Evolutionary conservation across 2,329 filamentous ascomycete genomes (phyloP), one percentile per base, ranked within the genome.

Genomic region (Sclerotinia nivalis): DNA sequence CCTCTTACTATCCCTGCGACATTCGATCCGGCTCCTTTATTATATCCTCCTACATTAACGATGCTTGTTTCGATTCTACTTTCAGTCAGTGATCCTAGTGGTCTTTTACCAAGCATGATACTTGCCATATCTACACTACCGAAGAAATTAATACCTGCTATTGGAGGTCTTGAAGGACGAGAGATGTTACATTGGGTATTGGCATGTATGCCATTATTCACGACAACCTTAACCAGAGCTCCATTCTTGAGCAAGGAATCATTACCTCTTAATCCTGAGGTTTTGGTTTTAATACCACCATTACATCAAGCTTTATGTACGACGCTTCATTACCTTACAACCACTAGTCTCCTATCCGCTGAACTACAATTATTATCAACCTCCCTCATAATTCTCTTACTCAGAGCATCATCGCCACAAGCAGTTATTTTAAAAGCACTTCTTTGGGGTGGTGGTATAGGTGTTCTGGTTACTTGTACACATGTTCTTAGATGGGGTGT

Each of bases 1-100:
- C 70, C 72, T 28, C 75, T 89, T 49, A 78, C 78, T 43, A 83
- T 97, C 50, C 93, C 93, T 0, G 82, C 88, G 5, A 85, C 87
- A n/a, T 97, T 97, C 80, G 95, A 98, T 77, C 94, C 93, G 3
- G 95, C 95, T 9, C 93, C 94, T 15, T 84, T 97, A n/a, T 80
- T 97, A 70, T 98, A 97, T 78, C 95, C 95, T 25, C 86, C 91
- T 8, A 81, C 89, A 2, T 84, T 97, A 43, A 93, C 94, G 0
- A 81, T 94, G 22, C 84, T 94, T 59, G 90, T 96, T 40, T 89
- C 93, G 1, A 82, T 96, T 6, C 89, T 94, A 13, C 84, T 97
- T 55, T 87, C 89, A 10, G 83, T 85, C 65, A 85, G 86, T 62
- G 88, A 87, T 59, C 83, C 86, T 4, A 83, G 84, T 22, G 83